Conservation (phyloP, 1,284 basidiomycete genomes). For the Xanthoconium separans region DNA sequence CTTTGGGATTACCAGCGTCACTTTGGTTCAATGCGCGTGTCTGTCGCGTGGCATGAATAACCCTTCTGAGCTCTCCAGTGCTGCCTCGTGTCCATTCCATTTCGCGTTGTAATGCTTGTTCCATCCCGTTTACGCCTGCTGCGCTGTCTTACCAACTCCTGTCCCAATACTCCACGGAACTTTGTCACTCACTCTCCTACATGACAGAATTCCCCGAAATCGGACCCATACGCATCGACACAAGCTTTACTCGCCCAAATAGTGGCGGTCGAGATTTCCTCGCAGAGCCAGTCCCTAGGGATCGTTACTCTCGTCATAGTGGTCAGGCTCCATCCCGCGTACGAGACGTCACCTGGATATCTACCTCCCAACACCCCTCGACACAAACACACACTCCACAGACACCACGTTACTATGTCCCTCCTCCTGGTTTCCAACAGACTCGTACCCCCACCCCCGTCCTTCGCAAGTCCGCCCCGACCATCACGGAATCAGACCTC, state of each 20-base stretch:
- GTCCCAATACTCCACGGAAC: not conserved
- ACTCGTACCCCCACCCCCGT: slow-evolving; percentile 29
- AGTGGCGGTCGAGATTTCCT: slow-evolving; percentile 29
- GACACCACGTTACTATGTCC: slow-evolving; percentile 27
- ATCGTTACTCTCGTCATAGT: slow-evolving; percentile 32
- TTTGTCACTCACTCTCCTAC: too few relatives aligned
- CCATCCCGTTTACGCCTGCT: slow-evolving; percentile 28
- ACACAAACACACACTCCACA: slow-evolving; percentile 31
- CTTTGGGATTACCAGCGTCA: not conserved
- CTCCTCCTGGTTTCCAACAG: slow-evolving; percentile 22
- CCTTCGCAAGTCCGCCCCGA: slow-evolving; percentile 30
- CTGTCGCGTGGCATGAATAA: slow-evolving; percentile 23
- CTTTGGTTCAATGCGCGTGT: not conserved
- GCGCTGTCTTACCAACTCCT: slow-evolving; percentile 12
- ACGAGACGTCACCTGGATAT: slow-evolving; percentile 35
- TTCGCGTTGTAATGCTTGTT: slow-evolving; percentile 18
- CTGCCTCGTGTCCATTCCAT: slow-evolving; percentile 31
- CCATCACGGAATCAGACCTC: slow-evolving; percentile 33
- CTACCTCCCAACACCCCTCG: slow-evolving; percentile 28
- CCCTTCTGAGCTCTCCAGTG: slow-evolving; percentile 25
- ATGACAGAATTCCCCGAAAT: slow-evolving; percentile 29
- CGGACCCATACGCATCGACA: slow-evolving; percentile 29
- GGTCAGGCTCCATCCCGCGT: slow-evolving; percentile 23
- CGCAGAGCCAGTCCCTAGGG: slow-evolving; percentile 23
- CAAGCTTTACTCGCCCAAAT: slow-evolving; percentile 28